Base-by-base conservation (phyloP, 495 filamentous ascomycete genomes). In the Penicillium robsamsonii region DNA sequence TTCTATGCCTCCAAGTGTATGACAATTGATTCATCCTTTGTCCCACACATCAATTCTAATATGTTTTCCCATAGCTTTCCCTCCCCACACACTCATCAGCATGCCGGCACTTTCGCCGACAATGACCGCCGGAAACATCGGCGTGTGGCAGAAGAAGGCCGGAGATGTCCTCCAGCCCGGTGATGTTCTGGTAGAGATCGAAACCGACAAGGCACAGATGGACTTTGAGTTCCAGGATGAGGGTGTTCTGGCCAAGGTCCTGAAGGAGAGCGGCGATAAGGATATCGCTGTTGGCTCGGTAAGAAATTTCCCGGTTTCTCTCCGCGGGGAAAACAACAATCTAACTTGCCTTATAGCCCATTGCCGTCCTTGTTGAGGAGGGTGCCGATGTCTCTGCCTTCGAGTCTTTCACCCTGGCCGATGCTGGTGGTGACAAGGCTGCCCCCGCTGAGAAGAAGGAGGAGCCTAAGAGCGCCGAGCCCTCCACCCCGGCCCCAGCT, bases 201-300 rank as follows among this genome's bases (percentile, higher is more conserved):
- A 99, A 80, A 99, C 95, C 67, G 95, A 99, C 75, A 99, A 99
- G 81, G 95, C 95, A 41, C 95, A 99, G 75, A 99, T 99, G 95
- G 95, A 99, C 80, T 99, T 99, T 66, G 95, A 99, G 75, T 99
- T 95, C 74, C 95, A 99, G 75, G 94, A 99, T 61, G 94, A 99
- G 70, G 94, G 95, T 78, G 81, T 96, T 33, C 77, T 99, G 54
- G 95, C 95, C 56, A 97, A 97, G 83, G 83, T 97, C 57, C 74
- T 99, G 72, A 96, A 91, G 78, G 89, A 96, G 3, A 86, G 86
- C 31, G 95, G 95, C 44, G 91, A 89, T 74, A 97, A 97, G 79
- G 95, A 97, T 70, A 81, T 99, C 59, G 72, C 94, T 37, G 93
- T 99, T 65, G 94, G 94, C 70, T 90, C 90, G 71, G 94, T 98